phyloP scores from a whole-genome alignment of 345 rosid genomes.

The Acer negundo region DNA sequence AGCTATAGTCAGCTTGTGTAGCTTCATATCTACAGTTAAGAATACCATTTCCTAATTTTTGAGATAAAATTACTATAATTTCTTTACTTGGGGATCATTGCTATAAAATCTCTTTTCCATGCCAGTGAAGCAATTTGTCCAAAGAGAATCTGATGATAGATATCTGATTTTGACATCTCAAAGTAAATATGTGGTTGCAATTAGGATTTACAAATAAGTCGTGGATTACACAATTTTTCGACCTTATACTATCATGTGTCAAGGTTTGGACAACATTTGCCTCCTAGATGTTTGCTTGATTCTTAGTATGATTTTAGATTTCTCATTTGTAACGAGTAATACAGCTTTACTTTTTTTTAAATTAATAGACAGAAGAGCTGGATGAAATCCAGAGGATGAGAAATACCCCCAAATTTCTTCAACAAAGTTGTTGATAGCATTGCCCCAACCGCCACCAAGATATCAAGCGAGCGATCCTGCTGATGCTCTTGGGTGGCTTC shows the following conservation, averaged over 20 bases:
- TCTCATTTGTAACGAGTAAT: background rate
- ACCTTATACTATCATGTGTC: background rate
- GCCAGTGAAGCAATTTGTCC: constrained; percentile 7
- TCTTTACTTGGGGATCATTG: background rate
- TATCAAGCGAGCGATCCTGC: constrained; percentile 90
- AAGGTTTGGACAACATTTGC: background rate
- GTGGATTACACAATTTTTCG: background rate
- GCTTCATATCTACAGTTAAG: background rate
- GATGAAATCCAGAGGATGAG: constrained; percentile 86
- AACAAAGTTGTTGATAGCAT: constrained; percentile 92
- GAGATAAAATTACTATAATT: background rate
- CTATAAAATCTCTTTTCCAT: background rate
- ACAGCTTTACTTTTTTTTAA: constrained; percentile 19
- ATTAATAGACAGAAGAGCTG: constrained; percentile 65
- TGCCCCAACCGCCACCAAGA: constrained; percentile 93
- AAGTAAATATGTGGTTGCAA: background rate
- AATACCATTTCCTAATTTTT: background rate
- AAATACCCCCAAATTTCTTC: constrained; percentile 88
- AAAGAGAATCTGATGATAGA: background rate
- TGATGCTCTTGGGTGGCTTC: constrained; percentile 91
- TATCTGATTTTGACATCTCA: background rate
- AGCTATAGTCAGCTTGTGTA: background rate
- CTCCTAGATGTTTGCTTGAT: background rate
- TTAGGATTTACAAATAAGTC: background rate
- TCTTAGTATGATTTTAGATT: background rate